Evolutionary conservation across 495 filamentous ascomycete genomes (phyloP).

Genomic region (Penicillium bialowiezense): DNA sequence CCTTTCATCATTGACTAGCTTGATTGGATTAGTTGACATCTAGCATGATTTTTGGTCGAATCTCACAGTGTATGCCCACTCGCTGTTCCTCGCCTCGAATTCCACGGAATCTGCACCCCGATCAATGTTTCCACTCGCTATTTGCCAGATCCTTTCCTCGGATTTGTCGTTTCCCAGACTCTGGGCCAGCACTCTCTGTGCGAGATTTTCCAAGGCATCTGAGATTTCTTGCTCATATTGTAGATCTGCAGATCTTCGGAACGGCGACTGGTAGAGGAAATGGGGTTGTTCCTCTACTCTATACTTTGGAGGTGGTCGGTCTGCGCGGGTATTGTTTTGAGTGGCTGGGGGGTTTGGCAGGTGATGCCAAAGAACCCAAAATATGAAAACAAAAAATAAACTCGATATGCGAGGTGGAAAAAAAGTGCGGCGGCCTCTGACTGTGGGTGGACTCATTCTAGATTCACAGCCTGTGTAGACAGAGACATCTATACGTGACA

Average conservation of each 20-base stretch:
- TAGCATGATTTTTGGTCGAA: not conserved
- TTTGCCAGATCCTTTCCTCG: not conserved
- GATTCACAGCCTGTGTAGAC: no score
- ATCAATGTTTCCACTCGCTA: not conserved
- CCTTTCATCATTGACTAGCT: constrained; percentile 30
- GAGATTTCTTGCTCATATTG: not conserved
- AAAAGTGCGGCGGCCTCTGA: no score
- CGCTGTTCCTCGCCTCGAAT: not conserved
- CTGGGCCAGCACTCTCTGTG: not conserved
- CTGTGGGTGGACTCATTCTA: no score
- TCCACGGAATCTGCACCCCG: not conserved
- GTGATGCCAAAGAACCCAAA: not conserved
- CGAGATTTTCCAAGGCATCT: not conserved
- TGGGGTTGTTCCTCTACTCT: not conserved
- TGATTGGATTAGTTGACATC: not conserved
- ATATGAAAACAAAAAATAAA: not conserved
- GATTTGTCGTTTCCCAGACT: not conserved
- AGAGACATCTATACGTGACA: no score
- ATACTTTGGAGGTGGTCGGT: constrained; percentile 1
- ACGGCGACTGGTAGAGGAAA: not conserved
- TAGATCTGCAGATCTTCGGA: not conserved
- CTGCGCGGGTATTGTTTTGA: not conserved
- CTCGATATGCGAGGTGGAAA: not conserved
- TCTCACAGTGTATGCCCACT: not conserved
- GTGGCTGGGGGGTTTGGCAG: constrained; percentile 1